Evolutionary conservation across 1,284 basidiomycete species (phyloP).

Genomic region (Volvariella surrecta): DNA sequence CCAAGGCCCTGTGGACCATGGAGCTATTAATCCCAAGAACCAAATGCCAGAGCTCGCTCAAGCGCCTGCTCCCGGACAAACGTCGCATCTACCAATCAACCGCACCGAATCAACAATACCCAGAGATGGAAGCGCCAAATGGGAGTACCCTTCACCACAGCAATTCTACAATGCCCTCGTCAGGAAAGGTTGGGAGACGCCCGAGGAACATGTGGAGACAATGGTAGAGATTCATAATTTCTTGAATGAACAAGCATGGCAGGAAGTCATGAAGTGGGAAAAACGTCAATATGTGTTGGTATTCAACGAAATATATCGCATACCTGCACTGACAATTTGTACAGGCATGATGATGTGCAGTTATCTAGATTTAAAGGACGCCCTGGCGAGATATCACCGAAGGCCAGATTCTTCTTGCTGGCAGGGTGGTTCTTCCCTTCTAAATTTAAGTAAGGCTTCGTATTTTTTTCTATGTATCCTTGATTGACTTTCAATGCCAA

Average conservation of each 20-base stretch:
- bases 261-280: constrained; percentile 94
- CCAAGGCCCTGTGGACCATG: constrained; percentile 42
- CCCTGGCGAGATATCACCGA: constrained; percentile 84
- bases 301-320: not conserved
- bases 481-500: not conserved
- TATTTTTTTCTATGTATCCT: constrained; percentile 1
- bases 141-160: constrained; percentile 98
- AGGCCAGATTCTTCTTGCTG: constrained; percentile 81
- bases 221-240: constrained; percentile 99
- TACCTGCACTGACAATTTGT: not conserved
- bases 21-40: constrained; percentile 72
- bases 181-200: constrained; percentile 96
- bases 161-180: constrained; percentile 98
- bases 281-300: constrained; percentile 54
- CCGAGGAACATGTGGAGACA: constrained; percentile 91
- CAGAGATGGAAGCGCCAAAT: constrained; percentile 50
- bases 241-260: constrained; percentile 95
- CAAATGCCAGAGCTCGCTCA: constrained; percentile 85
- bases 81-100: constrained; percentile 60
- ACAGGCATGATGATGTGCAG: constrained; percentile 48
- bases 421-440: constrained; percentile 85
- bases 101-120: constrained; percentile 84
- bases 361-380: constrained; percentile 85
- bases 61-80: constrained; percentile 50
- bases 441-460: constrained; percentile 67